phyloP scores from a whole-genome alignment of 352 stramenopile species.

The Pythium grandisporangium region DNA sequence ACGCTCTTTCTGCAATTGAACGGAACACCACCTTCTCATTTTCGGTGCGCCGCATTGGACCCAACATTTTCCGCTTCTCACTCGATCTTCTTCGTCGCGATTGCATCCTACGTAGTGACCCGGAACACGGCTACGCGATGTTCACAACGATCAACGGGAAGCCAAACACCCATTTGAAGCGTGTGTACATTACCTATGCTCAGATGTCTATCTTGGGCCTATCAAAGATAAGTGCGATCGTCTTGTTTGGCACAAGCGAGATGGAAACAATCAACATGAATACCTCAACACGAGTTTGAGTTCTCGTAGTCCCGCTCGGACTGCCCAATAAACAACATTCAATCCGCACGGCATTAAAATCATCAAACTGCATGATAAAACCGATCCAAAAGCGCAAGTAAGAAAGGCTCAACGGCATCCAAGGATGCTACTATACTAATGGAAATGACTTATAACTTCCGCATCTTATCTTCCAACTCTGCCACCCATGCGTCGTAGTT shows the following conservation, averaged over 20 bases:
- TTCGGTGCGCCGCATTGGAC: constrained; percentile 20
- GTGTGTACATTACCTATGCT: constrained; percentile 33
- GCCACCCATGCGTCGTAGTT: constrained; percentile 50
- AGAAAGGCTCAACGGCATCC: no score
- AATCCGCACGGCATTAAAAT: constrained; percentile 1
- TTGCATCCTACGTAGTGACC: constrained; percentile 36
- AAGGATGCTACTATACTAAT: no score
- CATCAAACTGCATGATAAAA: constrained; percentile 5
- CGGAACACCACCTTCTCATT: constrained; percentile 49
- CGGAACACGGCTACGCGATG: constrained; percentile 21
- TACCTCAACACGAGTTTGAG: no score
- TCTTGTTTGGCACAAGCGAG: constrained; percentile 26
- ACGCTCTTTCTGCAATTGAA: constrained; percentile 42
- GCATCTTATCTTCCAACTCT: constrained; percentile 43
- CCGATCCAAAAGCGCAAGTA: no score
- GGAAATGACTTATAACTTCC: constrained; percentile 11
- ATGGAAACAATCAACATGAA: constrained; percentile 17
- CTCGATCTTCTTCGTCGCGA: constrained; percentile 37
- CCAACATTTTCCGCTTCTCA: constrained; percentile 33
- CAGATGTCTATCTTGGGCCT: constrained; percentile 26
- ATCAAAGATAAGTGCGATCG: constrained; percentile 21
- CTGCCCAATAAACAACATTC: not conserved
- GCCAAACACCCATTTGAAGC: constrained; percentile 39
- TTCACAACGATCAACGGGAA: constrained; percentile 52
- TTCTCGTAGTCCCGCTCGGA: not conserved